Base-by-base conservation (phyloP, 2,329 filamentous ascomycete genomes). In the Ramularia endophylla region DNA sequence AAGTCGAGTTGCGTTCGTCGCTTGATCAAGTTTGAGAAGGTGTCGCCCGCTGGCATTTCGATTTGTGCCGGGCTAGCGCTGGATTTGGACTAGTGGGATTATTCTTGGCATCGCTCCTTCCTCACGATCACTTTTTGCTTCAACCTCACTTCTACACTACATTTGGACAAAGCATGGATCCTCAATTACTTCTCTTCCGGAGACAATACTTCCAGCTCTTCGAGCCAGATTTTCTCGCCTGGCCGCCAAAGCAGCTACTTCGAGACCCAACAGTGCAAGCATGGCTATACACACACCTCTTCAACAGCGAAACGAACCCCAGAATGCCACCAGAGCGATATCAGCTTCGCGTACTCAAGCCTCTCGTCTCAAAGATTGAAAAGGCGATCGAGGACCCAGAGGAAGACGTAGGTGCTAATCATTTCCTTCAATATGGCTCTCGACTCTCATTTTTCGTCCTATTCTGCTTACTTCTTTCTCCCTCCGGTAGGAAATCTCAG, bases 201-300 rank as follows among this genome's bases (percentile, higher is more conserved):
- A 74, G 76, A 47, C 88, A 95, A 60, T 94, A 87, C 58, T 74
- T 90, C 25, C 88, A 95, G 61, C 69, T 89, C 2, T 79, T 81
- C 30, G 73, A 89, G 34, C 67, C 70, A 1, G 61, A 71, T 6
- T 61, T 71, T 19, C 68, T 90, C 27, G 72, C 76, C 35, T 84
- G 81, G 60, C 88, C 87, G 1, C 64, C 74, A 17, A 64, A 69
- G 16, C 56, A 71, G 17, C 58, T 76, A 11, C 69, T 95, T 19
- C 75, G 78, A 47, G 68, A 74, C 19, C 67, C 77, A 8, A 63
- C 68, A 3, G 75, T 82, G 2, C 89, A 95, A 60, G 66, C 77
- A 49, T 71, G 72, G 57, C 68, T 94, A 27, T 86, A 81, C 60
- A 58, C 69, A 38, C 71, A 70, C 29, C 70, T 94, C 37, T 92